Base-by-base conservation (phyloP, 306 rosid genomes). In the Lotus japonicus region DNA sequence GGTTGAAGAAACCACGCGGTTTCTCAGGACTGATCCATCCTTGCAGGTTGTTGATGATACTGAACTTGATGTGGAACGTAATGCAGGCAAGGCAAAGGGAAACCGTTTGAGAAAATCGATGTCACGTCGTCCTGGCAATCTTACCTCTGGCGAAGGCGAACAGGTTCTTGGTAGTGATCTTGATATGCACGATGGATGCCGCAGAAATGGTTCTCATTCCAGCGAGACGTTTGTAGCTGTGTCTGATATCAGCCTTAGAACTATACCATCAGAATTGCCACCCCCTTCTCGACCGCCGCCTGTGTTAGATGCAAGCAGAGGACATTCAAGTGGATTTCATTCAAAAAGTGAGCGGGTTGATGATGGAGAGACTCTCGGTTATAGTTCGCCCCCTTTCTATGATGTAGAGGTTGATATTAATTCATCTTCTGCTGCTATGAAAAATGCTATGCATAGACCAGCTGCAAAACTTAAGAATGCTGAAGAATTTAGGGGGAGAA, bases 281-380 rank as follows among this genome's bases (percentile, higher is more conserved):
- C 99, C 99, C 10, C 99, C 99, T 18, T 71, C 90, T 67, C 89
- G 97, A 17, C 95, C 87, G 12, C 99, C 99, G 0, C 97, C 99
- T 45, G 44, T 23, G 42, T 64, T 82, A 62, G 92, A 83, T 71
- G 77, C 49, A 26, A 80, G 53, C 46, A 88, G 77, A 53, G 90
- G 78, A 52, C 70, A 68, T 62, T 33, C 65, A 17, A 6, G 78
- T 66, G 82, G 52, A 65, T 73, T 77, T 64, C 55, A 66, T 56
- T 72, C 86, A 67, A 69, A 82, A 51, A 66, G 55, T 36, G 79
- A 73, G 56, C 48, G 23, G 19, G 21, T 81, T 83, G 66, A 77
- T 66, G 65, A 82, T 77, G 89, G 80, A 74, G 85, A 81, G 74
- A 73, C 62, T 56, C 38, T 75, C 8, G 84, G 72, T 56, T 85